Evolutionary conservation across 2,329 filamentous ascomycete species (phyloP).

Genomic region (Fusarium vanettenii): DNA sequence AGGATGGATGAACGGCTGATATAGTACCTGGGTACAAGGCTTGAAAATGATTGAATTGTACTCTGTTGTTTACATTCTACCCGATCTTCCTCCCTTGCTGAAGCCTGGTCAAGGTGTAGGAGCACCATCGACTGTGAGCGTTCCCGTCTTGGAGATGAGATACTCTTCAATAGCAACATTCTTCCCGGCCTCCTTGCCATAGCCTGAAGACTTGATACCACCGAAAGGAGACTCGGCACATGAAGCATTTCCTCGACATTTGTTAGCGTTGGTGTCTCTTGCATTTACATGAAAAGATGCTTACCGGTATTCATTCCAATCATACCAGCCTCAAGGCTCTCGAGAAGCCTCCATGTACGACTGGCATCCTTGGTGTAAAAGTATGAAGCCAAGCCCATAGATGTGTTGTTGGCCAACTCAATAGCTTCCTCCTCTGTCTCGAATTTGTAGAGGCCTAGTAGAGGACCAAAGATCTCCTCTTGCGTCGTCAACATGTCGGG

Average conservation of each 20-base stretch:
- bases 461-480: conserved; percentile 3
- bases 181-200: conserved; percentile 49
- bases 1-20: background rate
- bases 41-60: no score
- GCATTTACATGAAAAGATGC: fast-evolving
- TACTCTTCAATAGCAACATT: conserved; percentile 57
- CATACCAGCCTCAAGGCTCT: conserved; percentile 7
- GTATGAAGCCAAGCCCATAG: conserved; percentile 1
- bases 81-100: no score
- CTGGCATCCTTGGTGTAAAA: background rate
- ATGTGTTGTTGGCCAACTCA: background rate
- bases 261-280: background rate
- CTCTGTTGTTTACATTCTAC: no score
- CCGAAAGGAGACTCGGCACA: conserved; percentile 8
- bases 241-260: background rate
- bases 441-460: background rate
- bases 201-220: conserved; percentile 31
- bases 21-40: background rate
- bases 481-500: background rate
- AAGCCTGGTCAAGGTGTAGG: background rate
- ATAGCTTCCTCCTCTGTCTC: background rate
- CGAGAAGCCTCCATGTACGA: background rate
- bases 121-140: background rate
- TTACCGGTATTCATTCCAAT: background rate
- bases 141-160: conserved; percentile 53